phyloP scores from a whole-genome alignment of 129 eudicot species.

The Deinandra increscens region DNA sequence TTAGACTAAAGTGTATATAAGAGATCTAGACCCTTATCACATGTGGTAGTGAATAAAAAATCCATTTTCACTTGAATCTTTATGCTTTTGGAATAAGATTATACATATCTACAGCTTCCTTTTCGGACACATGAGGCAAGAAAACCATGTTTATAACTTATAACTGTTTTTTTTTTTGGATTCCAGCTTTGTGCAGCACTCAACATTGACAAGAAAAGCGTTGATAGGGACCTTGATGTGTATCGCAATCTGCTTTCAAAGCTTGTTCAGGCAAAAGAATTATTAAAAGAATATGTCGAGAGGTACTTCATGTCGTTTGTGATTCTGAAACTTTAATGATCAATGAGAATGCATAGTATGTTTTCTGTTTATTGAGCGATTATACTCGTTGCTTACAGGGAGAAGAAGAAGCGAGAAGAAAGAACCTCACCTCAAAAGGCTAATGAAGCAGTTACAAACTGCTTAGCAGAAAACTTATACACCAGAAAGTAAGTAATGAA shows the following conservation, averaged over 20 bases:
- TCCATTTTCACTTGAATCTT: neutral
- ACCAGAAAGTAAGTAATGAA: slow-evolving; percentile 11
- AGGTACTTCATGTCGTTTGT: slow-evolving; percentile 38
- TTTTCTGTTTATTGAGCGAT: neutral
- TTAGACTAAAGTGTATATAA: too few species aligned
- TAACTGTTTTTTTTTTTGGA: slow-evolving; percentile 5
- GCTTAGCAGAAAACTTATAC: slow-evolving; percentile 37
- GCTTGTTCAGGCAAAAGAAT: slow-evolving; percentile 91
- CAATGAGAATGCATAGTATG: neutral
- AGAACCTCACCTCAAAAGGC: slow-evolving; percentile 66
- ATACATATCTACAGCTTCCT: neutral
- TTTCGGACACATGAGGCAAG: neutral
- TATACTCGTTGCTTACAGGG: slow-evolving; percentile 41
- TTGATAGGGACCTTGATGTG: slow-evolving; percentile 91
- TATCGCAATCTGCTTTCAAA: slow-evolving; percentile 88
- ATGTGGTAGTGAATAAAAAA: neutral
- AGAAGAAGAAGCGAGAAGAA: slow-evolving; percentile 81
- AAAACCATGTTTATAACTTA: neutral
- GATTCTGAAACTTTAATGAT: neutral
- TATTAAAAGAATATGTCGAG: slow-evolving; percentile 75
- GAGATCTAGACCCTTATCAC: neutral
- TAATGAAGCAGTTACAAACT: slow-evolving; percentile 62
- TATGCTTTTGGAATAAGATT: neutral
- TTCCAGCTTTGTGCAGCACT: slow-evolving; percentile 82
- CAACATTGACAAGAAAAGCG: slow-evolving; percentile 70